phyloP scores from a whole-genome alignment of 768 basidiomycete species.

The Daedaleopsis sinensis region DNA sequence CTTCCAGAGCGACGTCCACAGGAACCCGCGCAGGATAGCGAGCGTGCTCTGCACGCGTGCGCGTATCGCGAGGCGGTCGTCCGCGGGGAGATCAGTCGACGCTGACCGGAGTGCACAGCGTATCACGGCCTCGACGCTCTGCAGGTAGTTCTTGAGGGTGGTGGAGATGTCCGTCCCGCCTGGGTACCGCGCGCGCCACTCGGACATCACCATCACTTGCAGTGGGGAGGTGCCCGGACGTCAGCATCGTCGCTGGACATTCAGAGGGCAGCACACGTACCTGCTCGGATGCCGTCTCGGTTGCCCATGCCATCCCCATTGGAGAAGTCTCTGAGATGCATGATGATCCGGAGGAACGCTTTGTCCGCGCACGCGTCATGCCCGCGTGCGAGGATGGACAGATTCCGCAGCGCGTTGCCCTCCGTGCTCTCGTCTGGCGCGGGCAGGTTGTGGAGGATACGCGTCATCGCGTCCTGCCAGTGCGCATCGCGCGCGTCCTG shows the following conservation, averaged over 20 bases:
- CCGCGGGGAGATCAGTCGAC: not conserved
- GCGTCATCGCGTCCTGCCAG: not conserved
- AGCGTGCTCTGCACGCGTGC: conserved; percentile 1
- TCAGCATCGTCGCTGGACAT: not conserved
- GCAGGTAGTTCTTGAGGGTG: conserved; percentile 11
- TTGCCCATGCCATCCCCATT: not conserved
- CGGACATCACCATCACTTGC: conserved; percentile 13
- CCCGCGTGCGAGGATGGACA: conserved; percentile 2
- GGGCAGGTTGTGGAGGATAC: not conserved
- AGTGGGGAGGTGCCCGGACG: not conserved
- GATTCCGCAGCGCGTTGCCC: not conserved
- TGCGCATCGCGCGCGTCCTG: not conserved
- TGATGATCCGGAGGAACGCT: conserved; percentile 9
- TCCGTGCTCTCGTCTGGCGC: not conserved
- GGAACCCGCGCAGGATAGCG: conserved; percentile 7
- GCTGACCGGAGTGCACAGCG: conserved; percentile 6
- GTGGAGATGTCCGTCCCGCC: conserved; percentile 10
- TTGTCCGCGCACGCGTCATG: not conserved
- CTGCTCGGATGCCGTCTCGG: not conserved
- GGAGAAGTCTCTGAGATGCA: conserved; percentile 7
- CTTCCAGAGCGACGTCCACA: conserved; percentile 10
- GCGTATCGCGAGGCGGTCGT: conserved; percentile 3
- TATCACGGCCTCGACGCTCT: conserved; percentile 7
- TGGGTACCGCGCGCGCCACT: conserved; percentile 11
- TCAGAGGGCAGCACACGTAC: not conserved